Evolutionary conservation across 1,139 yeast species (phyloP), one percentile per base, ranked within the genome.

Genomic region (Zygotorulaspora mrakii): DNA sequence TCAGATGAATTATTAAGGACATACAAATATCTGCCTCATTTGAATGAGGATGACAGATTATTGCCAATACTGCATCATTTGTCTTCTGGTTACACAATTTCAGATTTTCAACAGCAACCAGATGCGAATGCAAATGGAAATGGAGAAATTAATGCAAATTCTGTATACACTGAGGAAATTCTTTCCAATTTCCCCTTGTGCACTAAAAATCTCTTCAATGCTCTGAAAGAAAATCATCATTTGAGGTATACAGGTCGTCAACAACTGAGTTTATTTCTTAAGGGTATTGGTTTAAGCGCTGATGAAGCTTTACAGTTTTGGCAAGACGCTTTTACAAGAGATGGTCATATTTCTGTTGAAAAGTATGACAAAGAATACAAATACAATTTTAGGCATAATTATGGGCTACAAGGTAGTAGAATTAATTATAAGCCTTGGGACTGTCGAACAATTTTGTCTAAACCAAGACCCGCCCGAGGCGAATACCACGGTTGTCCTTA

Each of bases 401-500:
- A 91, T 60, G 98, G 97, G 37, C 69, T 87, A 43, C 96, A 87
- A 62, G 99, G 98, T 52, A 82, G 83, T 10, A 69, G 96, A 46
- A 82, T 78, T 54, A 84, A 87, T 54, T 88, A 87, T 65, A 77
- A 77, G 52, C 95, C 97, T 1, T 77, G 83, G 82, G 84, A 82
- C 56, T 91, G 96, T 68, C 76, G 78, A 20, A 79, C 82, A 0
- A 85, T 94, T 30, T 65, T 85, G 44, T 72, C 78, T 23, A 79
- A 81, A 50, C 87, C 91, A 5, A 71, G 79, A 44, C 94, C 95
- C 0, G 73, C 73, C 13, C 74, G 79, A 36, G 77, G 74, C 26
- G 95, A 88, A 56, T 75, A 66, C 48, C 96, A 91, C 59, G 98
- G 98, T 2, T 89, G 97, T 64, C 96, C 97, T 3, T 91, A 85